A percentile compares a stretch with the other conserved stretches of the same genome.
These are phyloP conservation scores for Exophiala oligosperma DNA, from an alignment of 2,329 filamentous ascomycete genomes.

Conservation along the genomic window DNA sequence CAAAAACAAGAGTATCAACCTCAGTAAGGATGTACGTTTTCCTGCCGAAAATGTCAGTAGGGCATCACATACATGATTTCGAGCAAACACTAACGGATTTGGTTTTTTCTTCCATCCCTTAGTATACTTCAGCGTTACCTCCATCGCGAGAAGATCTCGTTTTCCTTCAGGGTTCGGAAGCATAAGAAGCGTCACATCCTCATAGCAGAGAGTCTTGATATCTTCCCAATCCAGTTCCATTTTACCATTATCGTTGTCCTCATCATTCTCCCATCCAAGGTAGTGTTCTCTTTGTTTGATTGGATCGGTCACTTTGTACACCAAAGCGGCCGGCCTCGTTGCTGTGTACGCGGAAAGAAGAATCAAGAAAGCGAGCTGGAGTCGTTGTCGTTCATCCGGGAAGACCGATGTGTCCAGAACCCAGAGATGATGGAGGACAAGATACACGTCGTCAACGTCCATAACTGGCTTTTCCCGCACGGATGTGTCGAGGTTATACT, in stretches of 20 bases:
- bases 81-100: conserved; percentile 6
- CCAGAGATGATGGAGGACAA: conserved; percentile 11
- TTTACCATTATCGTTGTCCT: conserved; percentile 6
- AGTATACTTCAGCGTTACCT: conserved; percentile 13
- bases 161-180: conserved; percentile 13
- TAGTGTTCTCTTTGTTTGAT: conserved; percentile 4
- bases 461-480: conserved; percentile 3
- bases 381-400: not conserved
- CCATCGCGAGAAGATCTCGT: conserved; percentile 16
- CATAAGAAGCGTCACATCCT: conserved; percentile 11
- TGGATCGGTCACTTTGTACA: conserved; percentile 3
- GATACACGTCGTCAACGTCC: not conserved
- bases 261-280: conserved; percentile 9
- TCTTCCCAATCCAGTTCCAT: conserved; percentile 9
- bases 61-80: not conserved
- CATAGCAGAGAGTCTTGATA: conserved; percentile 11
- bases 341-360: not conserved
- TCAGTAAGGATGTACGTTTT: conserved; percentile 9
- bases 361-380: conserved; percentile 1
- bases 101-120: conserved; percentile 6
- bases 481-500: conserved; percentile 10
- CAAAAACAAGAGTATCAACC: conserved; percentile 10
- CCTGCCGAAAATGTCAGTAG: conserved; percentile 2
- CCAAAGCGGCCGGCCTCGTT: conserved; percentile 1
- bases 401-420: conserved; percentile 4